Evolutionary conservation across 108 stramenopile genomes (phyloP).

Genomic region (Cyclotella sp.): DNA sequence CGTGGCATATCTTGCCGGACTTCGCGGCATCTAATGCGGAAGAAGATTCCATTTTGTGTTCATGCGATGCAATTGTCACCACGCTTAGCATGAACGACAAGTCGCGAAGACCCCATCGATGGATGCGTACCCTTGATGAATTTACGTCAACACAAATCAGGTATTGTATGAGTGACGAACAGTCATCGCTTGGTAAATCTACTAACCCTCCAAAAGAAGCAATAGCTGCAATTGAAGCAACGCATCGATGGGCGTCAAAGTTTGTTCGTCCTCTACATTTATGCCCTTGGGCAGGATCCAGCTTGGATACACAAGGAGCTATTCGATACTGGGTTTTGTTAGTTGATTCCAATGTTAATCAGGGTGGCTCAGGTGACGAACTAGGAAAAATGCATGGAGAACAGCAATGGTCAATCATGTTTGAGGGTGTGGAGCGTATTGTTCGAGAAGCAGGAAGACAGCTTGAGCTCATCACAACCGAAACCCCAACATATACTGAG

Average conservation of each 20-base stretch:
- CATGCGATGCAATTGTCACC: constrained; percentile 1
- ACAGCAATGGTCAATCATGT: constrained; percentile 1
- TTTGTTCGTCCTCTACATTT: constrained; percentile 65
- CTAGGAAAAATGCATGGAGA: not conserved
- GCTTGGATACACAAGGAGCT: constrained; percentile 50
- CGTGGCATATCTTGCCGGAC: not conserved
- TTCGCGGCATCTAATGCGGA: not conserved
- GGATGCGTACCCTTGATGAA: not conserved
- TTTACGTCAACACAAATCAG: not conserved
- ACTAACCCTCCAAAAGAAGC: constrained; percentile 36
- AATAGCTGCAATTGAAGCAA: constrained; percentile 44
- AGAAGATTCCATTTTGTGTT: not conserved
- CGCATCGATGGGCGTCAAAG: constrained; percentile 63
- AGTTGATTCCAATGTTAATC: not conserved
- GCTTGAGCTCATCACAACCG: constrained; percentile 19
- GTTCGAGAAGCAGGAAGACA: constrained; percentile 35
- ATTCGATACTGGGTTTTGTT: constrained; percentile 65
- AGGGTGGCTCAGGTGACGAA: not conserved
- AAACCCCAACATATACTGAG: not conserved
- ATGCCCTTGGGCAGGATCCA: constrained; percentile 77
- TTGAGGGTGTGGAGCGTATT: constrained; percentile 30
- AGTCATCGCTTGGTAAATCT: not conserved
- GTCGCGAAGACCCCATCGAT: not conserved
- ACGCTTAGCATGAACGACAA: not conserved
- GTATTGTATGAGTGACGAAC: not conserved